Evolutionary conservation across 1,284 basidiomycete species (phyloP).

Genomic region (Naganishia albida): DNA sequence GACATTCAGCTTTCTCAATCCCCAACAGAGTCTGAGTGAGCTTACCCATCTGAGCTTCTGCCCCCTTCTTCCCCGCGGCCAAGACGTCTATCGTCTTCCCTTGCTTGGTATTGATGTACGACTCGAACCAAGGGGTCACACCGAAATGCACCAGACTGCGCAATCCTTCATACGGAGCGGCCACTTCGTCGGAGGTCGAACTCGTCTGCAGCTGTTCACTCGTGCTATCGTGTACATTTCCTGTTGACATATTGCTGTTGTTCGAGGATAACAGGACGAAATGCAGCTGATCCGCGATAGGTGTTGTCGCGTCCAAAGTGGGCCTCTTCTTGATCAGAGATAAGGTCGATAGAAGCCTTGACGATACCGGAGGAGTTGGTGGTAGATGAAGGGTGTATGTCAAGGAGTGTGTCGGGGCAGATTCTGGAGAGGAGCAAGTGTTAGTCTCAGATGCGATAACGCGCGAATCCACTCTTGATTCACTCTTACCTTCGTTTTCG

Average conservation of each 20-base stretch:
- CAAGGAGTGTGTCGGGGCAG: conserved; percentile 33
- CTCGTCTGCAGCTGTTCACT: conserved; percentile 36
- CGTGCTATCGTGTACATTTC: conserved; percentile 37
- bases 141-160: conserved; percentile 96
- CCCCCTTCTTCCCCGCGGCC: conserved; percentile 73
- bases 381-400: conserved; percentile 51
- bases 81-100: conserved; percentile 34
- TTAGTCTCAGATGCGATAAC: neutral
- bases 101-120: conserved; percentile 69
- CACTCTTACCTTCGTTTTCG: conserved; percentile 41
- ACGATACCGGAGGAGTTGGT: conserved; percentile 60
- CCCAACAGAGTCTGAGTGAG: conserved; percentile 4
- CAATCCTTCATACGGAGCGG: conserved; percentile 86
- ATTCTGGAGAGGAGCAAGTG: conserved; percentile 37
- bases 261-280: conserved; percentile 74
- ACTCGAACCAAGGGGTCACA: conserved; percentile 97
- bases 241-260: conserved; percentile 33
- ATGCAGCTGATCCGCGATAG: conserved; percentile 83
- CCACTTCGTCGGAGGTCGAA: conserved; percentile 39
- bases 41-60: conserved; percentile 75
- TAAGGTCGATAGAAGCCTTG: conserved; percentile 78
- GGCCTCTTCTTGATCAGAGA: conserved; percentile 91
- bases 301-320: conserved; percentile 73
- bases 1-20: neutral
- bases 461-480: neutral